Evolutionary conservation across 305 asterid species (phyloP), one percentile per base, ranked within the genome.

Genomic region (Fraxinus angustifolia): DNA sequence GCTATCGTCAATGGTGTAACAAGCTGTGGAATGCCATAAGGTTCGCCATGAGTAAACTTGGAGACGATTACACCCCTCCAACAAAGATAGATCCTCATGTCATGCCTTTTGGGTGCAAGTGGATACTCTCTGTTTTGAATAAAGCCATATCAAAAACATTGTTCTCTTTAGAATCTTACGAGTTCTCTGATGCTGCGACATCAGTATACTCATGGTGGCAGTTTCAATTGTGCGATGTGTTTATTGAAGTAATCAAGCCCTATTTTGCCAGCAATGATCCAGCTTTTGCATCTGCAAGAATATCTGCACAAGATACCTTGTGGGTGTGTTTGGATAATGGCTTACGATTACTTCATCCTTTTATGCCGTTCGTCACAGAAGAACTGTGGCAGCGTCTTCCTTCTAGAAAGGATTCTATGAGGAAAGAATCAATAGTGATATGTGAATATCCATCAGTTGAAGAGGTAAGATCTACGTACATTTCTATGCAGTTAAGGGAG

Each of bases 331-430:
- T 96, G 86, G 99, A 96, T 78, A 86, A 87, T 77, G 99, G 99
- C 40, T 82, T 96, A 81, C 86, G 94, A 45, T 85, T 96, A 78
- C 97, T 96, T 58, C 99, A 96, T 83, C 99, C 99, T 26, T 96
- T 96, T 76, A 96, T 96, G 99, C 98, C 99, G 26, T 94, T 86
- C 40, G 93, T 95, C 78, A 94, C 98, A 0, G 99, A 95, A 87
- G 99, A 95, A 86, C 82, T 95, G 82, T 94, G 99, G 99, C 99
- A 95, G 88, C 97, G 98, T 8, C 95, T 95, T 68, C 98, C 98
- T 82, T 80, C 91, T 75, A 88, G 87, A 77, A 80, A 82, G 58
- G 88, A 88, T 88, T 87, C 84, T 83, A 76, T 83, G 79, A 90
- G 91, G 89, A 91, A 92, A 81, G 96, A 90, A 83, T 94, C 99